Percentiles rank a stretch among this genome's conserved stretches.
Conservation (phyloP, 306 rosid genomes). For the Cicer yamashitae region DNA sequence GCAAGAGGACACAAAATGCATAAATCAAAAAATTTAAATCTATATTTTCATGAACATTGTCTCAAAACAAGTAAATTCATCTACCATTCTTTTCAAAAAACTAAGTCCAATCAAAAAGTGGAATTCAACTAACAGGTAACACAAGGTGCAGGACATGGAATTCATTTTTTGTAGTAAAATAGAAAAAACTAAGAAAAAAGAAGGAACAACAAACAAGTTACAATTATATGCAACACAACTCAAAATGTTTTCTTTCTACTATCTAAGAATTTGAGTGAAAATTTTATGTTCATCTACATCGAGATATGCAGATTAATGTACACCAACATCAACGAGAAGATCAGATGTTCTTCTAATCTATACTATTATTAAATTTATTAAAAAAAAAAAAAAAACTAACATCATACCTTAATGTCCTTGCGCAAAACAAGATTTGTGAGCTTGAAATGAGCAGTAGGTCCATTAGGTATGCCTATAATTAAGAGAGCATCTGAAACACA, state of each 20-base stretch:
- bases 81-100: slow-evolving; percentile 7
- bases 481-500: slow-evolving; percentile 71
- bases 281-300: neutral
- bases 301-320: slow-evolving; percentile 16
- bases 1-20: slow-evolving; percentile 39
- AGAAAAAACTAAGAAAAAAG: neutral
- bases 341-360: slow-evolving; percentile 5
- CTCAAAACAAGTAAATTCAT: slow-evolving; percentile 31
- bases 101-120: neutral
- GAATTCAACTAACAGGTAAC: slow-evolving; percentile 25
- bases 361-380: slow-evolving; percentile 10
- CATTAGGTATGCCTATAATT: slow-evolving; percentile 74
- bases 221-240: neutral
- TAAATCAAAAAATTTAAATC: slow-evolving; percentile 2
- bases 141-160: slow-evolving; percentile 12
- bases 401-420: slow-evolving; percentile 82
- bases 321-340: slow-evolving; percentile 22
- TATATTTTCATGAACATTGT: slow-evolving; percentile 14
- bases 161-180: neutral
- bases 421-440: slow-evolving; percentile 77
- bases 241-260: slow-evolving; percentile 4
- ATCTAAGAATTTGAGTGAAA: slow-evolving; percentile 23
- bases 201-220: slow-evolving; percentile 24
- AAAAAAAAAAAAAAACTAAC: neutral
- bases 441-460: slow-evolving; percentile 98